Evolutionary conservation across 129 eudicot genomes (phyloP), one percentile per base, ranked within the genome.

Genomic region (Lactuca sativa): DNA sequence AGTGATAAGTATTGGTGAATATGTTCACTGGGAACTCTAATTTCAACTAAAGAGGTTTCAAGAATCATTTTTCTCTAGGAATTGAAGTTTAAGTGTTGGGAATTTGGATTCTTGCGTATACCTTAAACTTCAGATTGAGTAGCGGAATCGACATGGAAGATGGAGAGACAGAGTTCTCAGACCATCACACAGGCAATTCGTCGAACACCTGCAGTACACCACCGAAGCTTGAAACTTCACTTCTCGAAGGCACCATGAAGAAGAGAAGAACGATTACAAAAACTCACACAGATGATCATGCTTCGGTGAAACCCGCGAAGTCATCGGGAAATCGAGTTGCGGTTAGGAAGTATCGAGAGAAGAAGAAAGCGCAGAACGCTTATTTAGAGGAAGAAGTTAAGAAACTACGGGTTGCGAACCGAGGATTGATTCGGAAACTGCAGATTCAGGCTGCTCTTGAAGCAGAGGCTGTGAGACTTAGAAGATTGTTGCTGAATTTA

Each of bases 311-410:
- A 52, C 64, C 66, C 1, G 59, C 49, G 17, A 74, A 76, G 76
- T 67, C 83, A 63, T 64, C 56, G 44, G 91, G 91, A 13, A 88
- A 88, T 66, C 76, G 91, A 43, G 86, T 82, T 59, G 95, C 95
- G 12, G 95, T 88, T 51, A 59, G 81, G 52, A 88, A 82, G 86
- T 88, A 88, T 61, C 67, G 88, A 33, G 91, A 85, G 88, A 88
- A 85, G 85, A 88, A 88, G 75, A 88, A 85, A 49, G 91, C 86
- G 2, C 86, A 81, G 32, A 67, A 82, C 12, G 85, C 81, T 41
- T 82, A 74, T 49, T 78, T 88, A 18, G 91, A 88, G 62, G 86
- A 88, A 56, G 95, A 88, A 66, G 88, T 82, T n/a, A 77, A 71
- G 79, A 85, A 76, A 51, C 53, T 88, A 13, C 75, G 91, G 59